Evolutionary conservation across 2,329 filamentous ascomycete genomes (phyloP).

Genomic region (Metarhizium rileyi): DNA sequence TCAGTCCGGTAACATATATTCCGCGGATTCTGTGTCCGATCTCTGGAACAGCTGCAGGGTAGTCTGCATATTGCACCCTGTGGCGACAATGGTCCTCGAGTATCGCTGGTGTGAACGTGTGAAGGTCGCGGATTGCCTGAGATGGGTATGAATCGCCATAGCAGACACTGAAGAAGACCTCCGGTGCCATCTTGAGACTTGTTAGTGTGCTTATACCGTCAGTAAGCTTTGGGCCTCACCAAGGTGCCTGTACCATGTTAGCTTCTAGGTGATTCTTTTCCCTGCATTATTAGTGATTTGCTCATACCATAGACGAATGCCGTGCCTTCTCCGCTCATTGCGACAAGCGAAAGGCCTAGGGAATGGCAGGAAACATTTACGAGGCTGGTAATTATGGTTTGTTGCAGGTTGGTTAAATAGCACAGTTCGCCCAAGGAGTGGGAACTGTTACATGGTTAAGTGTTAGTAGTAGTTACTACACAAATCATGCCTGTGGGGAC

Average conservation of each 20-base stretch:
- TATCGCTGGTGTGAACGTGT: slow-evolving; percentile 62
- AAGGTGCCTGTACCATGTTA: slow-evolving; percentile 22
- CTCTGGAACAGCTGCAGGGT: slow-evolving; percentile 64
- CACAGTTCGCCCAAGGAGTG: background rate
- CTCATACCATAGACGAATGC: slow-evolving; percentile 49
- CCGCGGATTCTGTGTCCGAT: slow-evolving; percentile 56
- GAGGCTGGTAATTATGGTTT: too few species aligned
- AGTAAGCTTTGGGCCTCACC: slow-evolving; percentile 14
- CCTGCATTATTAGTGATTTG: background rate
- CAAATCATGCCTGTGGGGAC: too few species aligned
- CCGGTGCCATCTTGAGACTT: slow-evolving; percentile 58
- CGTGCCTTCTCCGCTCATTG: slow-evolving; percentile 32
- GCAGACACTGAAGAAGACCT: slow-evolving; percentile 78
- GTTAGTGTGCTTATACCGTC: slow-evolving; percentile 13
- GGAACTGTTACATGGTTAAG: background rate
- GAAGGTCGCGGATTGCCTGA: slow-evolving; percentile 42
- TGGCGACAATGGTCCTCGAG: slow-evolving; percentile 62
- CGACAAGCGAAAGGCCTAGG: slow-evolving; percentile 7
- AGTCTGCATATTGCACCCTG: slow-evolving; percentile 62
- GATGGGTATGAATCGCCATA: slow-evolving; percentile 47
- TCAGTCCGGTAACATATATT: slow-evolving; percentile 68
- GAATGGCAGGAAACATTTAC: background rate
- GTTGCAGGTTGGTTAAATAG: background rate
- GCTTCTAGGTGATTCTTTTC: background rate
- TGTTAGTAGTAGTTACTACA: background rate